phyloP scores from a whole-genome alignment of 2,329 filamentous ascomycete genomes.

The Fusarium neocosmosporiellum region DNA sequence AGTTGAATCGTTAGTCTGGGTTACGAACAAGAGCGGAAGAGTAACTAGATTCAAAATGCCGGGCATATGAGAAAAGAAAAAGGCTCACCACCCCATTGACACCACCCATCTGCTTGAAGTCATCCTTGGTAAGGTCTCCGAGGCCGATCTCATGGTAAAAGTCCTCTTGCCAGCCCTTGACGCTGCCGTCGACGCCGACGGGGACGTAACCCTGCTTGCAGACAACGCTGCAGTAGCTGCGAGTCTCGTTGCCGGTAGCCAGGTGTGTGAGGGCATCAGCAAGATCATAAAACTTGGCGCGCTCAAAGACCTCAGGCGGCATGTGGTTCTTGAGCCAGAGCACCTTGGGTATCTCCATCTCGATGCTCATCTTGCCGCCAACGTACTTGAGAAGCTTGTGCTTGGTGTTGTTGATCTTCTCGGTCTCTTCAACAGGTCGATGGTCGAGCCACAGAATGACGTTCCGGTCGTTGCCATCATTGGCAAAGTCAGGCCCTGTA shows the following conservation, averaged over 20 bases:
- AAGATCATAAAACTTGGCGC: conserved; percentile 97
- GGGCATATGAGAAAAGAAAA: conserved; percentile 29
- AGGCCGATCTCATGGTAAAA: conserved; percentile 90
- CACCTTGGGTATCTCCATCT: conserved; percentile 99
- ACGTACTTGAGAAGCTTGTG: conserved; percentile 97
- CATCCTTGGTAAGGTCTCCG: conserved; percentile 83
- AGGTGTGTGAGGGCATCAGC: conserved; percentile 93
- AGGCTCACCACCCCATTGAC: conserved; percentile 91
- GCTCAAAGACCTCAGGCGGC: conserved; percentile 88
- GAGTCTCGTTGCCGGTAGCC: conserved; percentile 89
- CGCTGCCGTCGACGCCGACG: conserved; percentile 95
- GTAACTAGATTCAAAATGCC: conserved; percentile 1
- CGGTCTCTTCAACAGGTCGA: conserved; percentile 88
- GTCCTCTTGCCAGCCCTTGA: conserved; percentile 98
- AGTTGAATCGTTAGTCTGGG: conserved; percentile 22
- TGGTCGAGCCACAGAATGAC: conserved; percentile 98
- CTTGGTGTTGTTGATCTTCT: conserved; percentile 90
- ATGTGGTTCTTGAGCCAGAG: conserved; percentile 99
- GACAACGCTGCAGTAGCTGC: conserved; percentile 95
- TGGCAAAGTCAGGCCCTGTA: conserved; percentile 82
- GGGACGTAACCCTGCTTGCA: conserved; percentile 98
- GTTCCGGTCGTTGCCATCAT: conserved; percentile 87
- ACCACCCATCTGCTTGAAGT: conserved; percentile 94
- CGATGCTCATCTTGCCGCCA: conserved; percentile 97
- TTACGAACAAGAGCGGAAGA: neutral